Conservation (phyloP, 2,329 filamentous ascomycete genomes). For the Talaromyces marneffei region DNA sequence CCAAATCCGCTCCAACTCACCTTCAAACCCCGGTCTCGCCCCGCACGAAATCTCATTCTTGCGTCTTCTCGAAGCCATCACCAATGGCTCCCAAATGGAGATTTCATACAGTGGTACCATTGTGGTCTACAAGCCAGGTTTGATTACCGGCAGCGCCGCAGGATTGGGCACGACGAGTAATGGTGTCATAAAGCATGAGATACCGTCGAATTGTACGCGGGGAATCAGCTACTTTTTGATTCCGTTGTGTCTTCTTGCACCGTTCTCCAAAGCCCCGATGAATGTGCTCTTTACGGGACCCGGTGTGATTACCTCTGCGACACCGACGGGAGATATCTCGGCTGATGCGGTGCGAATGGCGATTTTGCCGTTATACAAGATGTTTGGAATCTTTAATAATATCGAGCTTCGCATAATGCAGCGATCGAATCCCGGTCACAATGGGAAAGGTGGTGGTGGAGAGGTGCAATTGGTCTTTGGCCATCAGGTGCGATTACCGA, state of each 20-base stretch:
- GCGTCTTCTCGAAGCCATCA: constrained; percentile 86
- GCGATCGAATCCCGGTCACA: constrained; percentile 69
- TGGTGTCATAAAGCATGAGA: constrained; percentile 70
- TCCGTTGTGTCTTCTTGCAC: constrained; percentile 80
- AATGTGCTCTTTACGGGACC: constrained; percentile 86
- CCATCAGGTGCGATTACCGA: constrained; percentile 86
- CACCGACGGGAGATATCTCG: constrained; percentile 76
- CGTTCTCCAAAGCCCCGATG: constrained; percentile 85
- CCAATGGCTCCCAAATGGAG: constrained; percentile 90
- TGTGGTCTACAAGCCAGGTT: constrained; percentile 81
- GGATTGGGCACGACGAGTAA: constrained; percentile 62
- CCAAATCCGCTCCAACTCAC: constrained; percentile 81
- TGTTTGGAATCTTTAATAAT: constrained; percentile 80
- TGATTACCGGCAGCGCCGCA: constrained; percentile 79
- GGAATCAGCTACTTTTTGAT: constrained; percentile 90
- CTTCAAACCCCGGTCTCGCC: constrained; percentile 80
- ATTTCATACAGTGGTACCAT: constrained; percentile 96
- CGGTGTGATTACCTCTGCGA: constrained; percentile 86
- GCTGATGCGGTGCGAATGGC: constrained; percentile 92
- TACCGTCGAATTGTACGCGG: constrained; percentile 69
- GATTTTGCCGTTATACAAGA: constrained; percentile 79
- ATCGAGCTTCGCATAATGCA: constrained; percentile 79
- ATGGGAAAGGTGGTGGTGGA: constrained; percentile 75
- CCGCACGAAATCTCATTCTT: constrained; percentile 94
- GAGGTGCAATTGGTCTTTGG: constrained; percentile 91